Percentiles rank a stretch among this genome's conserved stretches.
These are phyloP conservation scores for Didymella lethalis DNA, from an alignment of 2,329 filamentous ascomycete genomes.

Conservation along the genomic window DNA sequence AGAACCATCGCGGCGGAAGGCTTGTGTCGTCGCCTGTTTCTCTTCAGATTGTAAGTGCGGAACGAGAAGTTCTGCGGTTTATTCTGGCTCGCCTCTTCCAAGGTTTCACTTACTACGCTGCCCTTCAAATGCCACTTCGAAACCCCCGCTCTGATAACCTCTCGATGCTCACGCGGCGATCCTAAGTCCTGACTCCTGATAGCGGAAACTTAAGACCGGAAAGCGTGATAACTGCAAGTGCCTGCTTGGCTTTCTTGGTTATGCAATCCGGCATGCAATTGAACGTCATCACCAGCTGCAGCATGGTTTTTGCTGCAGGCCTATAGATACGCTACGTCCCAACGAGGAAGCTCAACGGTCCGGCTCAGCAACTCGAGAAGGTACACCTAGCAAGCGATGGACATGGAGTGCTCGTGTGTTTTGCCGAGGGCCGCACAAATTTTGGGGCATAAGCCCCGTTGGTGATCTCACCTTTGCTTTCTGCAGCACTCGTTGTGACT, in stretches of 20 bases:
- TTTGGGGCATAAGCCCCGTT: constrained; percentile 9
- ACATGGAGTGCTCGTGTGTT: not conserved
- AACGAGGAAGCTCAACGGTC: constrained; percentile 37
- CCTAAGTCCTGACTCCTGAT: not conserved
- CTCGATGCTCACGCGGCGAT: not conserved
- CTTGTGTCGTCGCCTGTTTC: not conserved
- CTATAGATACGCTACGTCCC: constrained; percentile 25
- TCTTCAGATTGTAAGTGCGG: not conserved
- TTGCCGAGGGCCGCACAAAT: not conserved
- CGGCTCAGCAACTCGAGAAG: not conserved
- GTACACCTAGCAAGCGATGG: constrained; percentile 1
- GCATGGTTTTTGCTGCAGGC: constrained; percentile 23
- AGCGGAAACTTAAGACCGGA: constrained; percentile 1
- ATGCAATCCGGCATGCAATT: constrained; percentile 21
- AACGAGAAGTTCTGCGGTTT: not conserved
- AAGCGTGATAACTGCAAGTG: constrained; percentile 7
- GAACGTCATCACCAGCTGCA: constrained; percentile 29
- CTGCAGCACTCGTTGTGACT: not conserved
- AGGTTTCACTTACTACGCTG: too few relatives aligned
- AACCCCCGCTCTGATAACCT: not conserved
- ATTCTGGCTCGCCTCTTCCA: not conserved
- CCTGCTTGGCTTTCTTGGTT: constrained; percentile 34
- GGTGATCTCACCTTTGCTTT: not conserved
- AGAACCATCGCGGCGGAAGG: not conserved
- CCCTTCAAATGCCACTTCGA: too few relatives aligned